These are phyloP conservation scores for Backusella parvicylindrica DNA, from an alignment of 192 early-diverging fungal genomes.

Conservation along the genomic window DNA sequence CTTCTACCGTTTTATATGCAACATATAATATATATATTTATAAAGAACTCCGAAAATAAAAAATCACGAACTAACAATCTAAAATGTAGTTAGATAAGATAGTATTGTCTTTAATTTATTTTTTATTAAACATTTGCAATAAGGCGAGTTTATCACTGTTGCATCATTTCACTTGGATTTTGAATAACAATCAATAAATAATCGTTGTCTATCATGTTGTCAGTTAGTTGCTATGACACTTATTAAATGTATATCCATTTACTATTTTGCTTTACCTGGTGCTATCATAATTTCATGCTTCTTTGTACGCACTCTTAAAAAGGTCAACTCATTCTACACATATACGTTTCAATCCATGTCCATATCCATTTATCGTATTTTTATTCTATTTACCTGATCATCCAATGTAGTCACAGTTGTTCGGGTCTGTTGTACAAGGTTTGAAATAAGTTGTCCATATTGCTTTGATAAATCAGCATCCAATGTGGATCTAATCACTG, in stretches of 20 bases:
- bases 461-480: conserved; percentile 75
- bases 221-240: background rate
- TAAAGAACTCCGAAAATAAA: too few species aligned
- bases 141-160: conserved; percentile 3
- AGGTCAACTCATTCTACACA: conserved; percentile 86
- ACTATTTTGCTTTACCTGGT: conserved; percentile 69
- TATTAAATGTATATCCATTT: too few species aligned
- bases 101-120: too few species aligned
- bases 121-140: background rate
- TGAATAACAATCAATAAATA: conserved; percentile 83
- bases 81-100: too few species aligned
- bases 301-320: conserved; percentile 89
- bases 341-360: background rate
- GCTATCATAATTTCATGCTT: conserved; percentile 97
- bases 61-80: too few species aligned
- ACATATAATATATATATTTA: too few species aligned
- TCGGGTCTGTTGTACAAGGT: conserved; percentile 73
- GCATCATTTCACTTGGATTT: conserved; percentile 48
- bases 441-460: conserved; percentile 82
- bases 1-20: too few species aligned
- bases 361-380: background rate
- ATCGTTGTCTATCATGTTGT: conserved; percentile 62
- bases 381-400: conserved; percentile 56
- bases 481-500: conserved; percentile 86
- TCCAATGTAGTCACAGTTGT: conserved; percentile 80